A percentile compares a stretch with the other conserved stretches of the same genome.
Conservation (phyloP, 352 stramenopile genomes). For the Blastocystis sp. region DNA sequence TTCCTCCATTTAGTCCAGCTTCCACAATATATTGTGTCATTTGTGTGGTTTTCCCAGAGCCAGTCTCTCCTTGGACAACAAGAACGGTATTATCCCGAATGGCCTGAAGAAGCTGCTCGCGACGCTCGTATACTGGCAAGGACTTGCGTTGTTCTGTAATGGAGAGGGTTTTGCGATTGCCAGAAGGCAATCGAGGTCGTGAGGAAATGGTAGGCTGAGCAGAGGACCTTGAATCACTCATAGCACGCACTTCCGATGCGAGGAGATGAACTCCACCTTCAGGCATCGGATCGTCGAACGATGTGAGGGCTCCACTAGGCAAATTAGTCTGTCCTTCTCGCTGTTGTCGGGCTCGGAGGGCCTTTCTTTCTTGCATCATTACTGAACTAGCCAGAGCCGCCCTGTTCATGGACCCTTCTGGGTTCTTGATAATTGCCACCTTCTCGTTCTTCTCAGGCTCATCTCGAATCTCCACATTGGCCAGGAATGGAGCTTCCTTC, state of each 20-base stretch:
- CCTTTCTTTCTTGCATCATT: conserved; percentile 89
- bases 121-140: conserved; percentile 81
- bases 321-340: conserved; percentile 91
- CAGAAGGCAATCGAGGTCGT: background rate
- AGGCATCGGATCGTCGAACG: conserved; percentile 95
- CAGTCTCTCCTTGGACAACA: conserved; percentile 97
- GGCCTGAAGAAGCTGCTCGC: conserved; percentile 66
- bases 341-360: conserved; percentile 88
- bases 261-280: conserved; percentile 69
- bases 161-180: conserved; percentile 48
- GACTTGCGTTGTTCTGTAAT: conserved; percentile 91
- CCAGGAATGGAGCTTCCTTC: conserved; percentile 88
- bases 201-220: background rate
- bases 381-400: conserved; percentile 90
- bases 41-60: conserved; percentile 95
- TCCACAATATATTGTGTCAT: conserved; percentile 99
- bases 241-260: conserved; percentile 10
- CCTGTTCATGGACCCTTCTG: conserved; percentile 90
- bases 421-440: conserved; percentile 96
- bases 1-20: conserved; percentile 83
- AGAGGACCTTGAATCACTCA: background rate
- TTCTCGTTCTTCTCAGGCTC: conserved; percentile 80
- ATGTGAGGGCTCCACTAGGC: conserved; percentile 79
- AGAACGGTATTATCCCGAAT: conserved; percentile 88
- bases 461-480: conserved; percentile 78